Evolutionary conservation across 2,329 filamentous ascomycete genomes (phyloP), one percentile per base, ranked within the genome.

Genomic region (Leptographium lundbergii): DNA sequence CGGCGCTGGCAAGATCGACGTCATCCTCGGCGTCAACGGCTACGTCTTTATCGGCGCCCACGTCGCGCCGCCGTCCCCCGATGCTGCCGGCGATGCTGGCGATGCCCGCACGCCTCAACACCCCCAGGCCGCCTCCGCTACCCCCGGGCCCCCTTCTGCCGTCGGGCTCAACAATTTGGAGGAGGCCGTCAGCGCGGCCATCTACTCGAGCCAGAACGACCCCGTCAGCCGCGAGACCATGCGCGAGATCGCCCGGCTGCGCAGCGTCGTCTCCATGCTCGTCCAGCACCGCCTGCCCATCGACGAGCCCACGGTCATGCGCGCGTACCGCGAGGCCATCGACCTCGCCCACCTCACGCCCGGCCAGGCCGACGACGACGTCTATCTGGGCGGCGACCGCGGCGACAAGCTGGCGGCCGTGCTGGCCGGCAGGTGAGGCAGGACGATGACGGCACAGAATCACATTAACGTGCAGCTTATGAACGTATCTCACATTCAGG

Each of bases 201-300:
- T 96, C 66, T 99, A 99, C 73, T 94, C 89, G 59, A 95, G 89
- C 69, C 91, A 96, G 75, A 99, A 99, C 69, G 92, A 97, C 69
- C 80, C 83, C 59, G 91, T 99, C 63, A 76, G 82, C 25, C 75
- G 83, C 2, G 82, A 84, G 56, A 92, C 90, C 19, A 84, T 94
- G 77, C 82, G 86, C 62, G 94, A 97, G 77, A 96, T 99, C 72
- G 85, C 89, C 19, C 79, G 91, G 61, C 79, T 97, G 53, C 80
- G 87, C 42, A 88, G 89, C 25, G 88, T 94, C 59, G 87, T 99
- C 59, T 81, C 85, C 60, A 87, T 90, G 1, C 74, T 99, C 61
- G 88, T 95, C 2, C 87, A 95, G 69, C 84, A 87, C 52, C 89
- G 89, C 0, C 75, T 94, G 51, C 83, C 85, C 60, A 90, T 99